Evolutionary conservation across 208 protist species (phyloP).

Genomic region (Leishmania lainsoni): DNA sequence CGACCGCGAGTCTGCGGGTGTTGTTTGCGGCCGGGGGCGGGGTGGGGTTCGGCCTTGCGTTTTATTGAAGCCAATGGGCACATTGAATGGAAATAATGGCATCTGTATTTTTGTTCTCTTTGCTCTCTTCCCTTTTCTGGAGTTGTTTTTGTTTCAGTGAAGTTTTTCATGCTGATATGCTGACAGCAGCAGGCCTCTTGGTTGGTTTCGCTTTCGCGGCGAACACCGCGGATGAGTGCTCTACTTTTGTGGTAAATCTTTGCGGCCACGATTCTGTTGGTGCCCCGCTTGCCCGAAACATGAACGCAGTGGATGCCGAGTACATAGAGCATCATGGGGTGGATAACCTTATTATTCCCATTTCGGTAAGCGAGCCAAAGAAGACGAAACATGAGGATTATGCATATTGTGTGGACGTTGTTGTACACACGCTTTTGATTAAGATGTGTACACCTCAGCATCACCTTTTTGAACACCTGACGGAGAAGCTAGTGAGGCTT

Average conservation of each 20-base stretch:
- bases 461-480: conserved; percentile 62
- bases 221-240: conserved; percentile 41
- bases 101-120: background rate
- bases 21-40: background rate
- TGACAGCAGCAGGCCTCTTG: conserved; percentile 16
- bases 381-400: conserved; percentile 19
- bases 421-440: conserved; percentile 76
- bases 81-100: background rate
- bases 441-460: conserved; percentile 41
- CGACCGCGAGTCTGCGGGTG: background rate
- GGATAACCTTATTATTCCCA: conserved; percentile 88
- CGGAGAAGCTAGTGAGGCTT: conserved; percentile 57
- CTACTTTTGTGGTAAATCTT: conserved; percentile 76
- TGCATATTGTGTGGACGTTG: conserved; percentile 70
- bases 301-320: conserved; percentile 57
- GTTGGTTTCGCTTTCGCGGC: conserved; percentile 48
- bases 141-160: background rate
- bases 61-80: too few relatives aligned
- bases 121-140: background rate
- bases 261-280: conserved; percentile 77
- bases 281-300: conserved; percentile 62
- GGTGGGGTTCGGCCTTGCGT: background rate
- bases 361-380: conserved; percentile 64
- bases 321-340: conserved; percentile 80
- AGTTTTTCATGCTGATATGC: conserved; percentile 4